phyloP scores from a whole-genome alignment of 1,139 yeast genomes.

The Nakaseomyces glabratus region DNA sequence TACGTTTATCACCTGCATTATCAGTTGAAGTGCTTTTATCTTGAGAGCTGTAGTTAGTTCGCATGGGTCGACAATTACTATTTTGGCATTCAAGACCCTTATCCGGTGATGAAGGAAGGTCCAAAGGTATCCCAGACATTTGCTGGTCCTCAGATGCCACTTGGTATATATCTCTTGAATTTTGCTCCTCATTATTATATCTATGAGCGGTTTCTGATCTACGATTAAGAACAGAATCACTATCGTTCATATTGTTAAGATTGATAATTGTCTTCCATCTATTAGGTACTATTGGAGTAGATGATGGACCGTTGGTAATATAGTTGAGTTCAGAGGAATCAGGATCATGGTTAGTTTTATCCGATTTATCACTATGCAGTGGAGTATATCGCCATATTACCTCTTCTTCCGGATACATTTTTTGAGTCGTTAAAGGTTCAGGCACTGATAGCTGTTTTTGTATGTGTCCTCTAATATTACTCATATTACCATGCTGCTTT shows the following conservation, averaged over 20 bases:
- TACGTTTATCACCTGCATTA: too few relatives aligned
- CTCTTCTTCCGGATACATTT: constrained; percentile 14
- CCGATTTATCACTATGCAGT: constrained; percentile 13
- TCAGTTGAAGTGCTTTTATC: too few relatives aligned
- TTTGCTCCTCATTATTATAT: too few relatives aligned
- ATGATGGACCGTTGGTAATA: constrained; percentile 20
- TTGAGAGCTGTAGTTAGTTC: too few relatives aligned
- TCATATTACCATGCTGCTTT: neutral
- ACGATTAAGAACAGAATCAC: neutral
- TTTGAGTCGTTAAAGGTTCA: neutral
- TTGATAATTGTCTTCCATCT: constrained; percentile 22
- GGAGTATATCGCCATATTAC: constrained; percentile 30
- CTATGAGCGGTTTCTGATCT: too few relatives aligned
- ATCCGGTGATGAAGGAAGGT: too few relatives aligned
- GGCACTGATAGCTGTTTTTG: neutral
- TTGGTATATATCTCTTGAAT: too few relatives aligned
- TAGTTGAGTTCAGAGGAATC: constrained; percentile 14
- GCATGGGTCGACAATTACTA: too few relatives aligned
- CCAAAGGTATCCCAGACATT: too few relatives aligned
- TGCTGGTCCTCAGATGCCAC: too few relatives aligned
- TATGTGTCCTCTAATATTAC: constrained; percentile 6
- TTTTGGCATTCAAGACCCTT: too few relatives aligned
- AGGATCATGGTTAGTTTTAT: constrained; percentile 14
- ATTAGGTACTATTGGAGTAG: constrained; percentile 27
- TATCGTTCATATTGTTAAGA: constrained; percentile 18